Evolutionary conservation across 2,329 filamentous ascomycete species (phyloP), one percentile per base, ranked within the genome.

Genomic region (Fusarium pseudocircinatum): DNA sequence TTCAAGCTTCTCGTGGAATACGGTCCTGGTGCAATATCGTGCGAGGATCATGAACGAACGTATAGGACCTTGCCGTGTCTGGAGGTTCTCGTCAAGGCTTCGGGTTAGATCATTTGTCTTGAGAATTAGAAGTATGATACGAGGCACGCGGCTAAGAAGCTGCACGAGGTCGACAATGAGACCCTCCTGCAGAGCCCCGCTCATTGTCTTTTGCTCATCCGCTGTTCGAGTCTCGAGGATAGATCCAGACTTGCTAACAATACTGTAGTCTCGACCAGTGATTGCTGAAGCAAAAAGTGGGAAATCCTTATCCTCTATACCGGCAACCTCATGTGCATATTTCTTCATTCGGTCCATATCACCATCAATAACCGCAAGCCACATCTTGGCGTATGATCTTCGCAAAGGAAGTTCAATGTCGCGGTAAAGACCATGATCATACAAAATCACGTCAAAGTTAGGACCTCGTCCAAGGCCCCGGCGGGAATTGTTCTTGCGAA

Each of bases 41-140:
- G 91, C 91, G 34, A 93, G 84, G 72, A 93, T 93, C 78, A 93
- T 83, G 76, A 93, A 93, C 20, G 85, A 88, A 53, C 90, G 86
- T 72, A 92, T 87, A 7, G 91, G 90, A 0, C 91, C 91, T 70
- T 89, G 88, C 12, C 89, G 87, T 1, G 94, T 96, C 62, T 95
- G 92, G 42, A 97, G 86, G 79, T 93, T 95, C 85, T 99, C 96
- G 80, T 99, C 96, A 24, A 99, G 88, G 77, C 93, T 96, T 73
- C 96, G 91, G 22, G 96, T 99, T 43, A 99, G 85, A 83, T 99
- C 96, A 81, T 99, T 99, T 6, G 96, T 99, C 85, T 99, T 99
- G 70, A 99, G 87, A 75, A 99, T 98, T 34, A 99, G 86, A 18
- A 99, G 87, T 61, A 99, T 97, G 73, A 99, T 94, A 49, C 95